A percentile compares a stretch with the other conserved stretches of the same genome.
Evolutionary conservation across 495 filamentous ascomycete genomes (phyloP).

Genomic region (Aspergillus ellipticus): DNA sequence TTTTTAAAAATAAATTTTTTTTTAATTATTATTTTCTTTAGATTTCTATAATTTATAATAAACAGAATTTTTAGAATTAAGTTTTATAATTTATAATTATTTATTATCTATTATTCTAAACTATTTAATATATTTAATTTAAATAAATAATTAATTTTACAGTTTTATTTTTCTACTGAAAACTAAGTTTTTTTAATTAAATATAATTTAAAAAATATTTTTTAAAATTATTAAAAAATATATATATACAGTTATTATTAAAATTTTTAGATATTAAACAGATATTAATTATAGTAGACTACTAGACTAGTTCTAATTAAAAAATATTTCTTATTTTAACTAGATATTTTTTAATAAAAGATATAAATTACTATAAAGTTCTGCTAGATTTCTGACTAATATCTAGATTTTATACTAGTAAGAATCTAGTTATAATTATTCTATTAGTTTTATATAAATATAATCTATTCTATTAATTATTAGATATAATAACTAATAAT

Average conservation of each 20-base stretch:
- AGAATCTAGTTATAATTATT: background rate
- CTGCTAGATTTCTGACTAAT: background rate
- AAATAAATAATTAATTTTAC: too few species aligned
- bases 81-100: background rate
- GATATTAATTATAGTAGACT: background rate
- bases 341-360: background rate
- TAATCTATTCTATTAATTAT: background rate
- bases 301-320: background rate
- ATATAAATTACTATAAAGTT: too few species aligned
- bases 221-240: background rate
- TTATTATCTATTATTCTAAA: background rate
- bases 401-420: background rate
- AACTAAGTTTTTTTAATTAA: background rate
- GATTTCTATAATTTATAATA: background rate
- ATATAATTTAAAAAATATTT: background rate
- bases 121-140: background rate
- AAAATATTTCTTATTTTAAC: background rate
- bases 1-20: background rate
- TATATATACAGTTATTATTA: background rate
- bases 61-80: background rate
- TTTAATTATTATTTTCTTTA: background rate
- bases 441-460: background rate
- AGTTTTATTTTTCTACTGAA: background rate
- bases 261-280: background rate
- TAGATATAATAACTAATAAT: background rate